Base-by-base conservation (phyloP, 345 rosid species). In the Populus simonii region DNA sequence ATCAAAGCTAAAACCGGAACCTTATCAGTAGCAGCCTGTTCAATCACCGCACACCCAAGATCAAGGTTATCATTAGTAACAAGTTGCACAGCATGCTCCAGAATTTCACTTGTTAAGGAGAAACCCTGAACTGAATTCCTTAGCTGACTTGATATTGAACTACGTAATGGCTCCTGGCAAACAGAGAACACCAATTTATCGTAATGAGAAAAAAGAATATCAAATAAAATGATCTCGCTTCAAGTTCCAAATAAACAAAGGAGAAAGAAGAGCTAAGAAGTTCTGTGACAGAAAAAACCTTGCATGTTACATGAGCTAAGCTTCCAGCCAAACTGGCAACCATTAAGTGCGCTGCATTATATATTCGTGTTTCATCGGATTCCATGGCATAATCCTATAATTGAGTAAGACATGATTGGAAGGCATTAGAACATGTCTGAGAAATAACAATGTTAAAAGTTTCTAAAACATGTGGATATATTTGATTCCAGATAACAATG, bases 311-410 rank as follows among this genome's bases (percentile, higher is more conserved):
- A 84, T 96, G 99, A 78, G 99, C 99, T 65, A 96, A 81, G 87
- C 99, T 96, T 84, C 97, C 99, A 63, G 98, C 96, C 87, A 96
- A 86, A 85, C 98, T 93, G n/a, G 98, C 98, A 84, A 93, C 99
- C 99, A 96, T 96, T 87, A 93, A 88, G 77, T 94, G 97, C 31
- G 97, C 99, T 15, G 99, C 98, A 85, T 87, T 90, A 85, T 91
- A 90, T 71, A 96, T 92, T 18, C 97, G 92, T 23, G 92, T 88
- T 84, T 96, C 98, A 74, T 96, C 99, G 11, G 91, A 85, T 83
- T 96, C 99, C 90, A 87, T 82, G 16, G 97, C 89, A 86, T 96
- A 96, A 83, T 96, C 99, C 99, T 96, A 80, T 22, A 53, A 71
- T 55, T 66, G 3, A 20, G 10, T 51, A 71, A 8, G 47, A 31